Conservation (phyloP, 805 yeast genomes). For the Yamadazyma insecticola region DNA sequence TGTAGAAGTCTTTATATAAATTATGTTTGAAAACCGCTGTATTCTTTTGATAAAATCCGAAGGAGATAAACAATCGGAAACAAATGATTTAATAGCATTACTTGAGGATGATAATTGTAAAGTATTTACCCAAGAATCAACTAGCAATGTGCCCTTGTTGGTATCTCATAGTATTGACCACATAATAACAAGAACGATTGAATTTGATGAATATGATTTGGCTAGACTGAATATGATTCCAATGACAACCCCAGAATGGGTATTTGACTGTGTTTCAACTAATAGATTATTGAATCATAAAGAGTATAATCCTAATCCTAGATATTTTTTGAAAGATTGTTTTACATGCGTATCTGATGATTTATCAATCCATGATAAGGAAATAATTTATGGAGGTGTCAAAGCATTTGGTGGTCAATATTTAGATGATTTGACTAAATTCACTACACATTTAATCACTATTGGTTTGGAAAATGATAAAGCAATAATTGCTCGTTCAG, state of each 20-base stretch:
- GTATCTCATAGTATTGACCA: constrained; percentile 28
- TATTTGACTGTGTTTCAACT: constrained; percentile 40
- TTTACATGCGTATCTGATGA: constrained; percentile 58
- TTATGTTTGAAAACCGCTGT: too few relatives aligned
- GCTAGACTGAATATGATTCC: constrained; percentile 58
- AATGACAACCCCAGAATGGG: constrained; percentile 60
- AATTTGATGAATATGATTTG: constrained; percentile 47
- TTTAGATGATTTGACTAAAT: constrained; percentile 55
- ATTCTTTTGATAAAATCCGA: too few relatives aligned
- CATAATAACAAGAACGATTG: constrained; percentile 47
- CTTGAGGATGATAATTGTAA: too few relatives aligned
- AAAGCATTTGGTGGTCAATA: constrained; percentile 75
- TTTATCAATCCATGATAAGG: constrained; percentile 55
- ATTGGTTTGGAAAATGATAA: constrained; percentile 50
- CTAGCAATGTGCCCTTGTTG: too few relatives aligned
- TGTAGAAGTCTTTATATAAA: too few relatives aligned
- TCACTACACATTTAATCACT: constrained; percentile 77
- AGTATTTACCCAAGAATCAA: too few relatives aligned
- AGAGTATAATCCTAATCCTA: constrained; percentile 69
- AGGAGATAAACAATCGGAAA: too few relatives aligned
- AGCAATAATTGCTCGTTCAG: constrained; percentile 50
- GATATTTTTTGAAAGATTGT: constrained; percentile 56
- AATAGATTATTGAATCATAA: constrained; percentile 46
- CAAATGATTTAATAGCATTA: too few relatives aligned
- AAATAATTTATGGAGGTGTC: constrained; percentile 64